Conservation (phyloP, 2,329 filamentous ascomycete genomes). For the Herpotrichia juniperi region DNA sequence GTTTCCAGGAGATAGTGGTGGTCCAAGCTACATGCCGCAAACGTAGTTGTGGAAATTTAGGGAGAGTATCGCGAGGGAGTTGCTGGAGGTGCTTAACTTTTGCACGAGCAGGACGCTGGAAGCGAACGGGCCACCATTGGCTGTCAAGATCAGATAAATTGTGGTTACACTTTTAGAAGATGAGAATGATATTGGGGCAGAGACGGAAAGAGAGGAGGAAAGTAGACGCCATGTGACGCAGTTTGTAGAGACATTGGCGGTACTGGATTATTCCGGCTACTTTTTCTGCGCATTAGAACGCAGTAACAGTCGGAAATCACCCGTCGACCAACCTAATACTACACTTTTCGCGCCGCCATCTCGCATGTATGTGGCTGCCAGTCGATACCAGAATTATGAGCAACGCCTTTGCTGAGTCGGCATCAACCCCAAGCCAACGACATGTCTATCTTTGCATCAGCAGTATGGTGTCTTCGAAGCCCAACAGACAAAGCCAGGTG, state of each 20-base stretch:
- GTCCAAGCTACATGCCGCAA: conserved; percentile 8
- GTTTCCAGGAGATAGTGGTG: conserved; percentile 11
- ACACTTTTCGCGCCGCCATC: no score
- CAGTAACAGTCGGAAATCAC: no score
- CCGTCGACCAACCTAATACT: no score
- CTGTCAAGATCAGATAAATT: conserved; percentile 23
- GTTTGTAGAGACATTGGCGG: conserved; percentile 20
- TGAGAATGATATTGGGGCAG: conserved; percentile 10
- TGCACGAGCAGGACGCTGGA: conserved; percentile 17
- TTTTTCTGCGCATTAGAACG: conserved; percentile 7
- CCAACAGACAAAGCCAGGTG: no score
- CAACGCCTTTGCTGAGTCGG: no score
- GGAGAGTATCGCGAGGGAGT: conserved; percentile 19
- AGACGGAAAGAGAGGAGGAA: conserved; percentile 16
- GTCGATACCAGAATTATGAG: no score
- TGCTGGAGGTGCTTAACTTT: conserved; percentile 21
- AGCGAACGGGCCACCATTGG: conserved; percentile 21
- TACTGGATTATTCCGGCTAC: conserved; percentile 16
- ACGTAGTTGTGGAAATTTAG: conserved; percentile 22
- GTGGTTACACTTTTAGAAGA: conserved; percentile 17
- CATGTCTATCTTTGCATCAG: no score
- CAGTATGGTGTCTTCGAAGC: no score
- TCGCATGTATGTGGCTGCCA: no score
- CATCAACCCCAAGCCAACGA: no score
- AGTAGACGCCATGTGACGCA: conserved; percentile 15